phyloP scores from a whole-genome alignment of 768 basidiomycete species.

The Lentinula edodes region DNA sequence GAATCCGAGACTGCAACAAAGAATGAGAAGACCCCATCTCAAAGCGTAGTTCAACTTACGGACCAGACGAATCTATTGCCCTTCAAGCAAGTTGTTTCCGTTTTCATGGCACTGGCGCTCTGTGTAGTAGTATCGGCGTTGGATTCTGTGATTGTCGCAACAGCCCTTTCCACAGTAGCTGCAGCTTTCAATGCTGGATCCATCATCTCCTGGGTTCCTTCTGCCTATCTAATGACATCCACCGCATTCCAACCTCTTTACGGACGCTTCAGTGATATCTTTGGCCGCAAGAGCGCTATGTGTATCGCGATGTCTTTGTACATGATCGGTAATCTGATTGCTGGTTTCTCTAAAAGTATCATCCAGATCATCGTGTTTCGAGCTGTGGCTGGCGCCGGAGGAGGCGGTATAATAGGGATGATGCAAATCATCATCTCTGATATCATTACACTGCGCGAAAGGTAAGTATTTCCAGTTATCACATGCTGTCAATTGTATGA shows the following conservation, averaged over 20 bases:
- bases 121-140: constrained; percentile 59
- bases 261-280: constrained; percentile 62
- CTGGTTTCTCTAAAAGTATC: constrained; percentile 64
- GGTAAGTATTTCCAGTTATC: constrained; percentile 26
- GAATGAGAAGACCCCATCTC: constrained; percentile 1
- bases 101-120: constrained; percentile 55
- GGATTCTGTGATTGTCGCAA: constrained; percentile 71
- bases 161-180: constrained; percentile 69
- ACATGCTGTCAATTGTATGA: neutral
- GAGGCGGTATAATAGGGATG: constrained; percentile 66
- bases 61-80: constrained; percentile 79
- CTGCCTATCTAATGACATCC: constrained; percentile 63
- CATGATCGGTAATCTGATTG: constrained; percentile 57
- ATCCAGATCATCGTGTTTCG: constrained; percentile 65
- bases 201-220: constrained; percentile 67
- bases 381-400: constrained; percentile 64
- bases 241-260: constrained; percentile 59
- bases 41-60: constrained; percentile 31
- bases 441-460: constrained; percentile 62
- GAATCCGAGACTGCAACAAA: constrained; percentile 2
- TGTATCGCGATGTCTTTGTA: constrained; percentile 56
- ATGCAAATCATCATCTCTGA: constrained; percentile 70
- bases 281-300: constrained; percentile 58
- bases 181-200: constrained; percentile 59
- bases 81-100: constrained; percentile 52